Percentiles rank a stretch among this genome's conserved stretches.
phyloP scores from a whole-genome alignment of 2,329 filamentous ascomycete species.

The Fusarium scirpi region DNA sequence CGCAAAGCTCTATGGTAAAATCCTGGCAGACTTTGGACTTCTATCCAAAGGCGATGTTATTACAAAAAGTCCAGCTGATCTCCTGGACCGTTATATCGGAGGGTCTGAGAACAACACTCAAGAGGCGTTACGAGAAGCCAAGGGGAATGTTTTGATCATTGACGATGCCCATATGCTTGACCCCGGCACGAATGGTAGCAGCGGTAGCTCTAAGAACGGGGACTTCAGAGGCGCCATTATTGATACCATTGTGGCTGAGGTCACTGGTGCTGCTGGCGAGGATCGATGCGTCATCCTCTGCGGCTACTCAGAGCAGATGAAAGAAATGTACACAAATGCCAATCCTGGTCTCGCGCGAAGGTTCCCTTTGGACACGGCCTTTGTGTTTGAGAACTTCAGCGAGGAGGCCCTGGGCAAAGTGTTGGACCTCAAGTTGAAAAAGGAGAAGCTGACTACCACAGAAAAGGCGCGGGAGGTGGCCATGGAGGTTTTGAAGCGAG shows the following conservation, averaged over 20 bases:
- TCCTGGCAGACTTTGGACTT: slow-evolving; percentile 74
- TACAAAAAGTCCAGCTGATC: slow-evolving; percentile 78
- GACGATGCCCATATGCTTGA: slow-evolving; percentile 81
- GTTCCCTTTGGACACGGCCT: slow-evolving; percentile 73
- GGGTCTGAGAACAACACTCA: slow-evolving; percentile 78
- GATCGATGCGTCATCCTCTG: slow-evolving; percentile 79
- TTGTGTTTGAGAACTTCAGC: slow-evolving; percentile 76
- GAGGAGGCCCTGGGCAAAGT: slow-evolving; percentile 70
- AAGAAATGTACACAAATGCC: slow-evolving; percentile 76
- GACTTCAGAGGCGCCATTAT: slow-evolving; percentile 74
- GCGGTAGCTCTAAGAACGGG: slow-evolving; percentile 49
- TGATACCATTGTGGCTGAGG: slow-evolving; percentile 80
- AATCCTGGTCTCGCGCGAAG: slow-evolving; percentile 77
- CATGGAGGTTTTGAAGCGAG: slow-evolving; percentile 69
- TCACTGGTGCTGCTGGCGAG: slow-evolving; percentile 76
- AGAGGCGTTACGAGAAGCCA: slow-evolving; percentile 71
- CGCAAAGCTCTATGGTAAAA: slow-evolving; percentile 76
- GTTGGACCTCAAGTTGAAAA: slow-evolving; percentile 72
- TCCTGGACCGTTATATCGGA: slow-evolving; percentile 72
- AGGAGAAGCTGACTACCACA: slow-evolving; percentile 66
- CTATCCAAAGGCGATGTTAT: slow-evolving; percentile 66
- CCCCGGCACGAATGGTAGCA: slow-evolving; percentile 50
- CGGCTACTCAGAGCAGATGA: slow-evolving; percentile 78
- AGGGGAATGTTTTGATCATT: slow-evolving; percentile 80
- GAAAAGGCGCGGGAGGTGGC: slow-evolving; percentile 66